A percentile compares a stretch with the other conserved stretches of the same genome.
phyloP scores from a whole-genome alignment of 768 basidiomycete genomes.

The Podaxis sp. region DNA sequence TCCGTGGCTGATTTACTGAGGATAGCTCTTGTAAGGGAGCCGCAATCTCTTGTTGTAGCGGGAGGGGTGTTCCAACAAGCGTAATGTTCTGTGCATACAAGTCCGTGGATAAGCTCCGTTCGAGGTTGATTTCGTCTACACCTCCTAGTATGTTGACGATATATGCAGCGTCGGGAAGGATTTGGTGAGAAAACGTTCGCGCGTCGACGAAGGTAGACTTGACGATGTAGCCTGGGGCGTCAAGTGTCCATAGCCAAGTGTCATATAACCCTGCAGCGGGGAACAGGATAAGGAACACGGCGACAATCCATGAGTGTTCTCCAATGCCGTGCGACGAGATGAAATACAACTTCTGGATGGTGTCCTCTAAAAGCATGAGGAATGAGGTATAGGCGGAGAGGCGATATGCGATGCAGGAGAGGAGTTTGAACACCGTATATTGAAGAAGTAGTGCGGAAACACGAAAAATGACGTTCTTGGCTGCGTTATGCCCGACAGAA shows the following conservation, averaged over 20 bases:
- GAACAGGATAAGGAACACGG: constrained; percentile 16
- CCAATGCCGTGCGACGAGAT: constrained; percentile 7
- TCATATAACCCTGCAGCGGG: constrained; percentile 17
- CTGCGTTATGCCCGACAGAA: constrained; percentile 15
- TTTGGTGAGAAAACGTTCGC: constrained; percentile 6
- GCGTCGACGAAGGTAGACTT: constrained; percentile 3
- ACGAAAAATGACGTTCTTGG: constrained; percentile 18
- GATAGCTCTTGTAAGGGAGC: constrained; percentile 1
- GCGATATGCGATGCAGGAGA: constrained; percentile 15
- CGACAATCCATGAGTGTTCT: constrained; percentile 10
- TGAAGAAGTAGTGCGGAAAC: constrained; percentile 15
- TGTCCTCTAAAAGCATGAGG: constrained; percentile 17
- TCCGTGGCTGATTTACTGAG: constrained; percentile 4
- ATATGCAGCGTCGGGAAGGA: constrained; percentile 10
- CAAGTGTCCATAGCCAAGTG: constrained; percentile 17
- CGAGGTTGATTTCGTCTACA: constrained; percentile 5
- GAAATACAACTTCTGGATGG: constrained; percentile 14
- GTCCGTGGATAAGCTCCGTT: constrained; percentile 9
- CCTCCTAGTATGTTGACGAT: constrained; percentile 5
- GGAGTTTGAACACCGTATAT: constrained; percentile 9
- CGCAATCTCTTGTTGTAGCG: constrained; percentile 7
- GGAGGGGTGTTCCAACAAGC: neutral
- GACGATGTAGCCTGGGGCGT: constrained; percentile 17
- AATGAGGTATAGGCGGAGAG: constrained; percentile 17
- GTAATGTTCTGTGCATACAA: constrained; percentile 14